phyloP scores from a whole-genome alignment of 2,329 filamentous ascomycete species.

The Cytospora chrysosperma region DNA sequence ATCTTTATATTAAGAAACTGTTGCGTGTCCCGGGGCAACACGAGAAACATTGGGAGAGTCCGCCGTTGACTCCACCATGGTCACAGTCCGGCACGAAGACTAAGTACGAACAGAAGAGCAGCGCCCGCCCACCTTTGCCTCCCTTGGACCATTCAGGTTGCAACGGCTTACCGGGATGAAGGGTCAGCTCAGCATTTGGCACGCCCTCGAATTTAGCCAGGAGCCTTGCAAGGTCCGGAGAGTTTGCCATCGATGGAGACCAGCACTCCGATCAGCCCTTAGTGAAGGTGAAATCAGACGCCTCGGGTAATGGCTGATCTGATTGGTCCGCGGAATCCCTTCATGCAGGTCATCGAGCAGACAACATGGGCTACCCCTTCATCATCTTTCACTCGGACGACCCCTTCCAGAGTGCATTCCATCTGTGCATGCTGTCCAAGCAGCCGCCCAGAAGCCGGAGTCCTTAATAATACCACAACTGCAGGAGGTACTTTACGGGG shows the following conservation, averaged over 20 bases:
- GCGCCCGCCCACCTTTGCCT: background rate
- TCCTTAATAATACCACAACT: background rate
- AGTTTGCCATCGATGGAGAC: slow-evolving; percentile 14
- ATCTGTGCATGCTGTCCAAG: slow-evolving; percentile 4
- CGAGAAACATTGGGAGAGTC: slow-evolving; percentile 14
- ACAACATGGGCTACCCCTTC: slow-evolving; percentile 23
- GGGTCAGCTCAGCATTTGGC: slow-evolving; percentile 5
- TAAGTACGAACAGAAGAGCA: slow-evolving; percentile 1
- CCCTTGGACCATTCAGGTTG: background rate
- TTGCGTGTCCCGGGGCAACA: slow-evolving; percentile 33
- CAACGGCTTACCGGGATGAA: background rate
- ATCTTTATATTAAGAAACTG: slow-evolving; percentile 32
- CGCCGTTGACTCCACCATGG: slow-evolving; percentile 5
- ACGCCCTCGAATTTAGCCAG: slow-evolving; percentile 1
- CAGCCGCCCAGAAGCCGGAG: background rate
- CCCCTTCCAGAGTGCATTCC: slow-evolving; percentile 6
- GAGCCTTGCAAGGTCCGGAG: slow-evolving; percentile 11
- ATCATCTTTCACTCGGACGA: slow-evolving; percentile 5
- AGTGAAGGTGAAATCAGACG: slow-evolving; percentile 20
- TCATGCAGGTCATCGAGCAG: slow-evolving; percentile 22
- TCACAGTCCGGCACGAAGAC: slow-evolving; percentile 1
- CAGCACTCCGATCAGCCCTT: slow-evolving; percentile 9
- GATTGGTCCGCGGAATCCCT: slow-evolving; percentile 20
- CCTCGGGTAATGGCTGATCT: slow-evolving; percentile 24
- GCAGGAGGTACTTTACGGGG: background rate